Conservation (phyloP, 2,329 filamentous ascomycete genomes). For the Beauveria bassiana region DNA sequence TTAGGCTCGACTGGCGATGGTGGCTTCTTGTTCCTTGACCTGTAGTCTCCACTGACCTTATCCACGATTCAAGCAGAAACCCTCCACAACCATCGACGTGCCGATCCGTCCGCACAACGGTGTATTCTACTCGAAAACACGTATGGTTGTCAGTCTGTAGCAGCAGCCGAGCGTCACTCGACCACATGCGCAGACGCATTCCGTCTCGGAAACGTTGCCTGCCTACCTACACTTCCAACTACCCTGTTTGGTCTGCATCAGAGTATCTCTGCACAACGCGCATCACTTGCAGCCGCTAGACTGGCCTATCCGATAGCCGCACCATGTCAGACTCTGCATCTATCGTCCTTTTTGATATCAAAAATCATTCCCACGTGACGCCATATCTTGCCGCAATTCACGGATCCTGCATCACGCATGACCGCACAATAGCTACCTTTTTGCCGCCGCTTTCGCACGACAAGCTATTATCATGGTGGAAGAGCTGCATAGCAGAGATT, state of each 20-base stretch:
- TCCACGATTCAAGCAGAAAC: not conserved
- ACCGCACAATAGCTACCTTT: conserved; percentile 50
- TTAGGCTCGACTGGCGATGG: not conserved
- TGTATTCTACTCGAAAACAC: not conserved
- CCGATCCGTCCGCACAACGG: not conserved
- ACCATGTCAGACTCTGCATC: conserved; percentile 26
- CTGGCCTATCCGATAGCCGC: not conserved
- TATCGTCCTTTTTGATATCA: conserved; percentile 36
- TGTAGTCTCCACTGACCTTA: not conserved
- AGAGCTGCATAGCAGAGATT: conserved; percentile 41
- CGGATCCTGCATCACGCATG: conserved; percentile 49
- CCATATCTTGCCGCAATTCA: conserved; percentile 52
- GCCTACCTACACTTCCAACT: not conserved
- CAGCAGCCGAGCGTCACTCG: too few relatives aligned
- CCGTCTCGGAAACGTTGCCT: not conserved
- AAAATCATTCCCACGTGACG: conserved; percentile 42
- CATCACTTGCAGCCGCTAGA: not conserved
- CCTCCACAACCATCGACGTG: not conserved
- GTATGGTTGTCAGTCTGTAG: too few relatives aligned
- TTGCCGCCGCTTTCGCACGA: conserved; percentile 49
- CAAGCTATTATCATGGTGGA: conserved; percentile 52
- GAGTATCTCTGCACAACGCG: not conserved
- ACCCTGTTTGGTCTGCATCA: too few relatives aligned
- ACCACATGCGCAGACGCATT: not conserved
- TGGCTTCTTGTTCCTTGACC: not conserved